A percentile compares a stretch with the other conserved stretches of the same genome.
Conservation (phyloP, 345 rosid species). For the Bruguiera gymnorhiza region DNA sequence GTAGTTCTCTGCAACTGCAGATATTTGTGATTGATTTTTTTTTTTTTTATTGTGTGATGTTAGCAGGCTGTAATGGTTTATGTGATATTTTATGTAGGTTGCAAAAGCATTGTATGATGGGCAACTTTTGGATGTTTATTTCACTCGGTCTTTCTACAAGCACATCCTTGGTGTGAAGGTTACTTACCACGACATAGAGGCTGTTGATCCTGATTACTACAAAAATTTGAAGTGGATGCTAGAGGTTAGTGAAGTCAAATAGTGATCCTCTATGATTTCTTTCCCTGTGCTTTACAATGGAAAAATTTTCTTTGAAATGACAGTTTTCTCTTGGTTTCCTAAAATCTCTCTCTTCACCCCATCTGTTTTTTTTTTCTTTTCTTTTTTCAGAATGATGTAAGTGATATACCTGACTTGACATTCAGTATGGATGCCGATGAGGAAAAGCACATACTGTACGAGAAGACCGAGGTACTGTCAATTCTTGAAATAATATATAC, state of each 20-base stretch:
- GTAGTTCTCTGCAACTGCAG: slow-evolving; percentile 39
- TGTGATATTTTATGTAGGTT: slow-evolving; percentile 49
- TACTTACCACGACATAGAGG: slow-evolving; percentile 98
- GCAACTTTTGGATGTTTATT: slow-evolving; percentile 94
- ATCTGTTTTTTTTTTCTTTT: not conserved
- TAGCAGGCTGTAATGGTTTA: slow-evolving; percentile 2
- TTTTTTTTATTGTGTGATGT: slow-evolving; percentile 8
- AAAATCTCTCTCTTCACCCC: not conserved
- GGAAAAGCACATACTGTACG: slow-evolving; percentile 93
- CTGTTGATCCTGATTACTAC: slow-evolving; percentile 98
- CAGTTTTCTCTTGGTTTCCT: not conserved
- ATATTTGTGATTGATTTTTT: slow-evolving; percentile 11
- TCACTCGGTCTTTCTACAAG: slow-evolving; percentile 92
- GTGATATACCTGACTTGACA: slow-evolving; percentile 79
- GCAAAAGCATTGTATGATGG: slow-evolving; percentile 95
- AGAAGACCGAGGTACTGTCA: slow-evolving; percentile 75
- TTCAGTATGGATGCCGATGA: slow-evolving; percentile 98
- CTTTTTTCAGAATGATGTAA: slow-evolving; percentile 77
- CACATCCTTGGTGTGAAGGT: slow-evolving; percentile 95
- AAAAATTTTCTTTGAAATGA: not conserved
- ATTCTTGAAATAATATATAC: not conserved
- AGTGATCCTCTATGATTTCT: not conserved
- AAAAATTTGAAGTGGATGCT: slow-evolving; percentile 95
- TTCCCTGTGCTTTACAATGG: not conserved
- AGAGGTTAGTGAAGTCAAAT: slow-evolving; percentile 55